phyloP scores from a whole-genome alignment of 768 basidiomycete genomes.

The Tephrocybe sp. region DNA sequence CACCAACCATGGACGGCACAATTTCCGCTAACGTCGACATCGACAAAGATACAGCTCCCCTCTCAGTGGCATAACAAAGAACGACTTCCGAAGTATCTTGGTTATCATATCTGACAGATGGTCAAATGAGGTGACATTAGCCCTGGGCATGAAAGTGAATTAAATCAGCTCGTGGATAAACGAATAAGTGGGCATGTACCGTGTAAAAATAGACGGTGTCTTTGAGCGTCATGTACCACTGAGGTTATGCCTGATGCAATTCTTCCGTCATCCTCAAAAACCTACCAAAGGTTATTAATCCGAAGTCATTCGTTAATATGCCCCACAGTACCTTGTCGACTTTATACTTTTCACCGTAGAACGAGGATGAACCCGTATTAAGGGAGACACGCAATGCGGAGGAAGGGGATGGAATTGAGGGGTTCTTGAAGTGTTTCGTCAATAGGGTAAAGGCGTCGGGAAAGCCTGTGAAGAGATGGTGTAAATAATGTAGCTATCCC shows the following conservation, averaged over 20 bases:
- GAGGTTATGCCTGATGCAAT: conserved; percentile 57
- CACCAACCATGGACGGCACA: no score
- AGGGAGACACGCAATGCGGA: conserved; percentile 52
- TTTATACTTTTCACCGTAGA: conserved; percentile 60
- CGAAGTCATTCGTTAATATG: neutral
- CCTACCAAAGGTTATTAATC: conserved; percentile 32
- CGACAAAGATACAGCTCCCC: no score
- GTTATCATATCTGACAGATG: conserved; percentile 3
- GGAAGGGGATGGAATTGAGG: conserved; percentile 42
- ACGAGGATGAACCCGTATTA: conserved; percentile 50
- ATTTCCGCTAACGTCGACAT: no score
- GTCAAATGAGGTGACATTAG: conserved; percentile 10
- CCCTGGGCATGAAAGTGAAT: conserved; percentile 1
- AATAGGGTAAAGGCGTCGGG: conserved; percentile 35
- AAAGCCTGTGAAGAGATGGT: conserved; percentile 32
- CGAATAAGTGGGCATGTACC: conserved; percentile 46
- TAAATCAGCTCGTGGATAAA: neutral
- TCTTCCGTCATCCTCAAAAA: conserved; percentile 68
- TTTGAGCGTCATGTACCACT: conserved; percentile 52
- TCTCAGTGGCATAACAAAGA: no score
- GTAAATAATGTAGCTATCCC: neutral
- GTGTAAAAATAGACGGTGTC: conserved; percentile 54
- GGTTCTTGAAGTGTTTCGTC: conserved; percentile 45
- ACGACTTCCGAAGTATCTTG: no score
- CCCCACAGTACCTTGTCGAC: conserved; percentile 48